Conservation (phyloP, 2,329 filamentous ascomycete species). For the Myriosclerotinia curreyana region DNA sequence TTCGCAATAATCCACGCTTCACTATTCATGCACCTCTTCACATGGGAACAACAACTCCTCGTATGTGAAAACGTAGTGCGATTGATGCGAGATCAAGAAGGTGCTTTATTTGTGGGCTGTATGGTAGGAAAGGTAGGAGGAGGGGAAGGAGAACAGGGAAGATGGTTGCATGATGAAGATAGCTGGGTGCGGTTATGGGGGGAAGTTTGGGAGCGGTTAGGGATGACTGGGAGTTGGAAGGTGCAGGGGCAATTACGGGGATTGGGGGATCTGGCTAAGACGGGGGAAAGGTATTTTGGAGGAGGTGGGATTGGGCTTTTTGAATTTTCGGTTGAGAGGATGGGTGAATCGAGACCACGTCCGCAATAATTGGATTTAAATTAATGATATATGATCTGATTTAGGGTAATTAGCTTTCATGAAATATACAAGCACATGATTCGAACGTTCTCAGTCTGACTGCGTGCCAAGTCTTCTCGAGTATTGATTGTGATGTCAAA, state of each 20-base stretch:
- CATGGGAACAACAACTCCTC: constrained; percentile 22
- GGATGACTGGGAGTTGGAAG: constrained; percentile 18
- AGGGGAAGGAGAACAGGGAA: constrained; percentile 10
- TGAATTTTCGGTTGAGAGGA: constrained; percentile 20
- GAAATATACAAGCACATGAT: no score
- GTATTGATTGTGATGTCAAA: no score
- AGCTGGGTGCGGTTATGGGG: constrained; percentile 19
- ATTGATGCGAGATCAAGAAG: background rate
- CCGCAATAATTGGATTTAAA: no score
- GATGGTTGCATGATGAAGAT: constrained; percentile 21
- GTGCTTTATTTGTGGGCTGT: constrained; percentile 15
- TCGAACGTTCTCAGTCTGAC: no score
- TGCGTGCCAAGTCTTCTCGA: no score
- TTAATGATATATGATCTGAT: no score
- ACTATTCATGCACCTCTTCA: constrained; percentile 24
- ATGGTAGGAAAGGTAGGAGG: constrained; percentile 18
- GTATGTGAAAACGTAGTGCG: constrained; percentile 9
- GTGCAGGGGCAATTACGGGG: constrained; percentile 6
- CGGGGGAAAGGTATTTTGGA: background rate
- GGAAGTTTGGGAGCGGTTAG: constrained; percentile 14
- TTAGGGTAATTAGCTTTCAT: no score
- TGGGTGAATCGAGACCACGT: background rate
- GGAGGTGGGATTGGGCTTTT: constrained; percentile 1
- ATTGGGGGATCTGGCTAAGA: background rate
- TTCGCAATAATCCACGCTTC: constrained; percentile 22